Conservation (phyloP, 2,329 filamentous ascomycete genomes). For the Aspergillus awamori region DNA sequence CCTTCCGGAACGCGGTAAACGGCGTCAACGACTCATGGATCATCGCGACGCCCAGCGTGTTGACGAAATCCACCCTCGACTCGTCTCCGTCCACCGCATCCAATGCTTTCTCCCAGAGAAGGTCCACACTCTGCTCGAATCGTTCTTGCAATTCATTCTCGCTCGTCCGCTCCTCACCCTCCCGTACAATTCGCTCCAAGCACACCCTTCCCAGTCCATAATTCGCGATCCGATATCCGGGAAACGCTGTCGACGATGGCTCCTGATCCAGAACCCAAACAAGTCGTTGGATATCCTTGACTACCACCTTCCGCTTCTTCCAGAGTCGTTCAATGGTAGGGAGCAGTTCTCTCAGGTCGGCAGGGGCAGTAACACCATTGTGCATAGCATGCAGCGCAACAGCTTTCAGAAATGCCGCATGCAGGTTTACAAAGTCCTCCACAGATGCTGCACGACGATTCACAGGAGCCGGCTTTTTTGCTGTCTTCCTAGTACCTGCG, state of each 20-base stretch:
- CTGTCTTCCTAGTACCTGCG: not conserved
- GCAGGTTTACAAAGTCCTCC: slow-evolving; percentile 63
- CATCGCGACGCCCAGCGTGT: slow-evolving; percentile 35
- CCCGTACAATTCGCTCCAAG: slow-evolving; percentile 33
- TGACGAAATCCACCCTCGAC: slow-evolving; percentile 36
- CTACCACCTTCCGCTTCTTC: slow-evolving; percentile 69
- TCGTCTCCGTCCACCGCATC: slow-evolving; percentile 36
- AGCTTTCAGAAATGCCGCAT: slow-evolving; percentile 69
- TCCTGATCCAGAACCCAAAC: slow-evolving; percentile 62
- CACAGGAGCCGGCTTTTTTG: not conserved
- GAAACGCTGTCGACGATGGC: slow-evolving; percentile 18
- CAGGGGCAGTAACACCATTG: slow-evolving; percentile 63
- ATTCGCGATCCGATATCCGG: slow-evolving; percentile 43
- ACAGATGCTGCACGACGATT: slow-evolving; percentile 31
- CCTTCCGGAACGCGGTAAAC: slow-evolving; percentile 40
- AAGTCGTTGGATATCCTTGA: slow-evolving; percentile 67
- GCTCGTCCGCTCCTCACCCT: slow-evolving; percentile 19
- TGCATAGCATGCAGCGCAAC: slow-evolving; percentile 71
- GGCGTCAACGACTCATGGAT: slow-evolving; percentile 44
- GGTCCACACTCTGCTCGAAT: slow-evolving; percentile 54
- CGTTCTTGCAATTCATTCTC: slow-evolving; percentile 53
- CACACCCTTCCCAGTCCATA: slow-evolving; percentile 46
- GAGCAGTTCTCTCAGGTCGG: slow-evolving; percentile 64
- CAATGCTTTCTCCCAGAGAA: slow-evolving; percentile 49
- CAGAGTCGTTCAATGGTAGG: slow-evolving; percentile 68